Evolutionary conservation across 345 rosid species (phyloP).

Genomic region (Limnanthes douglasii): DNA sequence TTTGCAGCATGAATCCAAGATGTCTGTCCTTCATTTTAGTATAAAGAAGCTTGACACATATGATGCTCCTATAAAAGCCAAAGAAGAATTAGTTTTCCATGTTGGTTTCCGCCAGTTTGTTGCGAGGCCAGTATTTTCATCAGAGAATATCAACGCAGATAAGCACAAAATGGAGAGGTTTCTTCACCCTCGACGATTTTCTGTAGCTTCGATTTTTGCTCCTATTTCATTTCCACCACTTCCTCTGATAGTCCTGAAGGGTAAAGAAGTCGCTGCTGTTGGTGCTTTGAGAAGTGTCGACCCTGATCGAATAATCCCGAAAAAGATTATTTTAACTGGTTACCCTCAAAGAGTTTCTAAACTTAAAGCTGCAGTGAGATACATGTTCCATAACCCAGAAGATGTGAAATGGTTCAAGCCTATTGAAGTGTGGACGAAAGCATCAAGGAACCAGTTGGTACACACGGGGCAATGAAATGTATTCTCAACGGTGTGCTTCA

Average conservation of each 20-base stretch:
- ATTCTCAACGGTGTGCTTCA: conserved; percentile 73
- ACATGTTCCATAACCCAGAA: conserved; percentile 90
- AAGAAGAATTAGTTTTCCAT: conserved; percentile 84
- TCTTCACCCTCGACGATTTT: conserved; percentile 69
- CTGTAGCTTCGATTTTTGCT: conserved; percentile 72
- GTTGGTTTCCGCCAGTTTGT: conserved; percentile 90
- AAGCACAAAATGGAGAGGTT: conserved; percentile 98
- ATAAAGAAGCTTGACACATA: conserved; percentile 66
- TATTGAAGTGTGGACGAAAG: no score
- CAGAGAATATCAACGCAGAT: conserved; percentile 63
- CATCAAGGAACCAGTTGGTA: no score
- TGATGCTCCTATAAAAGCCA: conserved; percentile 67
- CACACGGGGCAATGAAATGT: conserved; percentile 92
- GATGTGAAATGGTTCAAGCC: conserved; percentile 98
- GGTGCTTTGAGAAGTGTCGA: conserved; percentile 81
- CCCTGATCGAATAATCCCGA: conserved; percentile 69
- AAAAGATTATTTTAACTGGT: conserved; percentile 86
- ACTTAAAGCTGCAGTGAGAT: conserved; percentile 65
- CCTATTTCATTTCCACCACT: conserved; percentile 76
- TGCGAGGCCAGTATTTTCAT: conserved; percentile 87
- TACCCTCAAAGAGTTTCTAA: conserved; percentile 90
- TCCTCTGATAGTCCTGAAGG: conserved; percentile 72
- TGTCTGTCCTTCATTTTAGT: conserved; percentile 96
- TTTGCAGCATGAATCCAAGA: conserved; percentile 91
- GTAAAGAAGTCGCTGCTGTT: conserved; percentile 54